Conservation (phyloP, 768 basidiomycete species). For the Lactifluus echinatus region DNA sequence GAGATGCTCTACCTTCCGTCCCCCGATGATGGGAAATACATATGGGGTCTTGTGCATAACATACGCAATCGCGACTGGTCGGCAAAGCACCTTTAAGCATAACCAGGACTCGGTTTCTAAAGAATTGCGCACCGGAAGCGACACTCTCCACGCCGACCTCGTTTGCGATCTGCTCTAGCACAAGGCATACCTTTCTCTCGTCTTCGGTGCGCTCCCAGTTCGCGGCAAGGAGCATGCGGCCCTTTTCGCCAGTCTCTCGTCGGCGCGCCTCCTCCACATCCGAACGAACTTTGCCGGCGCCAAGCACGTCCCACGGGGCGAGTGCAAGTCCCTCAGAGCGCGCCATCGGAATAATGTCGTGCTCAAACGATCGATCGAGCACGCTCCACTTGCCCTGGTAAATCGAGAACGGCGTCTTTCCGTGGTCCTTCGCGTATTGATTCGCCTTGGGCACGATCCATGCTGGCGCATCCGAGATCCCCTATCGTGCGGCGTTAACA, state of each 20-base stretch:
- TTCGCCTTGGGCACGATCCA: constrained; percentile 35
- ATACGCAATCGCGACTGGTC: constrained; percentile 43
- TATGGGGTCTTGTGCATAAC: constrained; percentile 45
- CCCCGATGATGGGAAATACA: constrained; percentile 45
- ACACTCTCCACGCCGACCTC: constrained; percentile 42
- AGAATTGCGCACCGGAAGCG: constrained; percentile 33
- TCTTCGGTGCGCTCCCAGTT: constrained; percentile 15
- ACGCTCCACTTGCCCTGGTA: constrained; percentile 34
- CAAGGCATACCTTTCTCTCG: constrained; percentile 13
- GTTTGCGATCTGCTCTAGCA: constrained; percentile 37
- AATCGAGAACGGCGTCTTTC: constrained; percentile 34
- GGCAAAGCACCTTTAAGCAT: neutral
- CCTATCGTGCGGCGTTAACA: neutral
- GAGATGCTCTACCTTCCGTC: constrained; percentile 45
- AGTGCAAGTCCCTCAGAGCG: constrained; percentile 28
- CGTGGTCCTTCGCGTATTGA: constrained; percentile 30
- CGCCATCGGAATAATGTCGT: constrained; percentile 36
- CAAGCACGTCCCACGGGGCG: too few species aligned
- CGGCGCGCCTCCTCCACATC: constrained; percentile 31
- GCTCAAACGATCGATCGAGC: constrained; percentile 31
- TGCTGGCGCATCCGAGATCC: constrained; percentile 28
- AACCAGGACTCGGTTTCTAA: too few species aligned
- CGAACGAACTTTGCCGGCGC: constrained; percentile 33
- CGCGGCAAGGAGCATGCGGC: constrained; percentile 22
- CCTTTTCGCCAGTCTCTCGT: constrained; percentile 28